Percentiles rank a stretch among this genome's conserved stretches.
Conservation (phyloP, 2,329 filamentous ascomycete species). For the Pseudogymnoascus sp. region DNA sequence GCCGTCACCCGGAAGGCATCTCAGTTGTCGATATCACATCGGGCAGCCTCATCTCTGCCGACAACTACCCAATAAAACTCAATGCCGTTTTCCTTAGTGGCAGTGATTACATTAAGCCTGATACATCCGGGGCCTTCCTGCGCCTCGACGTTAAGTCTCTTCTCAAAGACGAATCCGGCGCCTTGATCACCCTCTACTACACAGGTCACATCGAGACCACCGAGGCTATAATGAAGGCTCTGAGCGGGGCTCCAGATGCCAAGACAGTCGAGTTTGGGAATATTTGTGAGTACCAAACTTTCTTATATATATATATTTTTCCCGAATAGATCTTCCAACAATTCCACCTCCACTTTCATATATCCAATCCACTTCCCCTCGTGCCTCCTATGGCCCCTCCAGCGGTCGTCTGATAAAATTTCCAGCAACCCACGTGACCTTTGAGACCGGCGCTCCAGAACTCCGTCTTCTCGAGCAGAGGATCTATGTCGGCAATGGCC, state of each 20-base stretch:
- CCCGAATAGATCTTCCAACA: background rate
- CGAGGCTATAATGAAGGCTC: constrained; percentile 28
- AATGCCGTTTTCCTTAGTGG: constrained; percentile 33
- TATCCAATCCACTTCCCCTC: background rate
- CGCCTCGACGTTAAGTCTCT: constrained; percentile 33
- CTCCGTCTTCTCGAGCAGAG: constrained; percentile 31
- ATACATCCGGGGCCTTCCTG: constrained; percentile 30
- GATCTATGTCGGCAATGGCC: constrained; percentile 34
- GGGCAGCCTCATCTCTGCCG: constrained; percentile 31
- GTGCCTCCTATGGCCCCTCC: background rate
- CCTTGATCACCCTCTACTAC: constrained; percentile 32
- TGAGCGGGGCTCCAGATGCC: constrained; percentile 29
- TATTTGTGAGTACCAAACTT: constrained; percentile 27
- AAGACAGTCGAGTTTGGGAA: constrained; percentile 34
- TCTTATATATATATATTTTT: background rate
- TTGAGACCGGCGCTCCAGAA: constrained; percentile 31
- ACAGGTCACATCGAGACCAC: constrained; percentile 31
- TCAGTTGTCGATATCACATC: constrained; percentile 14
- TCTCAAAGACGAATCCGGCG: constrained; percentile 30
- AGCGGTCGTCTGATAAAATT: background rate
- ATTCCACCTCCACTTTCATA: background rate
- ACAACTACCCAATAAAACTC: constrained; percentile 29
- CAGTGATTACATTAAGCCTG: constrained; percentile 33
- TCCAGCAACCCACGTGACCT: constrained; percentile 31
- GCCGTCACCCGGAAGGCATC: background rate